Base-by-base conservation (phyloP, 2,329 filamentous ascomycete genomes). In the Paecilomyces dactylethromorphus region DNA sequence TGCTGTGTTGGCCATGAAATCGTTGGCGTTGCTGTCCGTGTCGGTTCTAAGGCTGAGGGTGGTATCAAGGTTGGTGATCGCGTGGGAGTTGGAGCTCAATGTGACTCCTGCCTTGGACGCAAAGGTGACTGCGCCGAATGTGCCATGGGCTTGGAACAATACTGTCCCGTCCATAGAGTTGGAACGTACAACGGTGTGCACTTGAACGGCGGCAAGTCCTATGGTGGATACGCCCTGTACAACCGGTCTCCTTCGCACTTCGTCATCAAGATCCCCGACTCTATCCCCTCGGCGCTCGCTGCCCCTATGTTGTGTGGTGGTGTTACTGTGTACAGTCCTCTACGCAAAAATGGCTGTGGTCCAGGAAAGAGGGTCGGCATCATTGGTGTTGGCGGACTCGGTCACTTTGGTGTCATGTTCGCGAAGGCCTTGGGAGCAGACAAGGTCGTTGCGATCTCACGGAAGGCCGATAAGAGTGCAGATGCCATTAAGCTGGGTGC, bases 261-360 rank as follows among this genome's bases (percentile, higher is more conserved):
- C 64, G 80, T 80, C 0, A 71, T 85, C 66, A 83, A 79, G 71
- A 85, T 87, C 59, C 84, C 84, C 0, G 79, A 82, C 35, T 69
- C 60, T 0, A 67, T 87, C 29, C 61, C 74, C 3, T 80, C 77
- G 51, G 78, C 77, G 21, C 76, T 80, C 31, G 84, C 83, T 0
- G 84, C 89, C 0, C 89, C 90, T 0, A 88, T 94, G 80, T 80
- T 94, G 54, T 94, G 90, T 66, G 90, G 87, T 11, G 90, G 91
- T 15, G 81, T 92, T 56, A 94, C 91, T 0, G 82, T 87, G 0
- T 94, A 84, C 70, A 83, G 82, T 1, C 90, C 90, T 0, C 76
- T 94, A 3, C 84, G 83, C 60, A 80, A 87, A 26, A 86, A 89
- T 45, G 83, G 83, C 7, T 82, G 85, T 52, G 89, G 90, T 0